Percentiles rank a stretch among this genome's conserved stretches.
These are phyloP conservation scores for Solanum etuberosum DNA, from an alignment of 257 asterid genomes.

Conservation along the genomic window DNA sequence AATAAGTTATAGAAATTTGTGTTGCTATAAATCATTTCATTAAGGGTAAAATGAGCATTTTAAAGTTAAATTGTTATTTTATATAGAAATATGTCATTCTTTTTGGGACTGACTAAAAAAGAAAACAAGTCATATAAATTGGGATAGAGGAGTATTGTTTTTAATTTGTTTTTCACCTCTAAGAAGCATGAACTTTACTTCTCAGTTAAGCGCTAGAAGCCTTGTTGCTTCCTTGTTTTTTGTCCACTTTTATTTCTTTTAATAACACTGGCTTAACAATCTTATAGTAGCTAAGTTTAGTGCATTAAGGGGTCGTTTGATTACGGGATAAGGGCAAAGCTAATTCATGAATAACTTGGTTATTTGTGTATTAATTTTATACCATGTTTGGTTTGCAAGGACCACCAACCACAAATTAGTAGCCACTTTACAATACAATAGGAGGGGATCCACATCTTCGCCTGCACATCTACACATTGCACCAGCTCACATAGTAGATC, in stretches of 20 bases:
- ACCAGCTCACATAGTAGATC: background rate
- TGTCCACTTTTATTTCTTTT: background rate
- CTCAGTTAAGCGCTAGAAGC: background rate
- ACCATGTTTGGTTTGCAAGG: background rate
- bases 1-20: too few species aligned
- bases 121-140: too few species aligned
- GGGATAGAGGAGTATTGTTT: background rate
- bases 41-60: too few species aligned
- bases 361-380: too few species aligned
- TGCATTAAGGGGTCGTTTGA: background rate
- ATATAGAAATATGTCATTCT: too few species aligned
- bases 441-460: background rate
- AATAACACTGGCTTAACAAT: background rate
- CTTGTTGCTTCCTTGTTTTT: background rate
- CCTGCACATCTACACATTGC: background rate
- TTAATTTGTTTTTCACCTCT: background rate
- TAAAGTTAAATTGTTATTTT: too few species aligned
- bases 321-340: too few species aligned
- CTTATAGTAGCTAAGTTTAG: background rate
- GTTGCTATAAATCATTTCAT: too few species aligned
- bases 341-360: too few species aligned
- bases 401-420: background rate
- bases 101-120: too few species aligned
- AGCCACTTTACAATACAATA: background rate
- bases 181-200: background rate